phyloP scores from a whole-genome alignment of 169 alveolate species.

The Cryptosporidium bovis region DNA sequence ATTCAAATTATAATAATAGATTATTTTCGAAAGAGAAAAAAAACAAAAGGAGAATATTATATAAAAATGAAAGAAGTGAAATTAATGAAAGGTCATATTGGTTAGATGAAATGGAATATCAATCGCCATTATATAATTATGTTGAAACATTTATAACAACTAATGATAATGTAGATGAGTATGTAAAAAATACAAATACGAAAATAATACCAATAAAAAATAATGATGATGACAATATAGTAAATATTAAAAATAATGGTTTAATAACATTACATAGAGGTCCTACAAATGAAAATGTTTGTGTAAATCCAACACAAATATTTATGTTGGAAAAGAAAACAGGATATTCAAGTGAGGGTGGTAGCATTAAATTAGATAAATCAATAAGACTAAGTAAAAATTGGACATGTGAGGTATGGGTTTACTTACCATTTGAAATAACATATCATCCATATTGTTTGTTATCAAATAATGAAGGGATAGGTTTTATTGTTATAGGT shows the following conservation, averaged over 20 bases:
- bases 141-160: conserved; percentile 51
- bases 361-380: conserved; percentile 38
- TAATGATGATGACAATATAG: not conserved
- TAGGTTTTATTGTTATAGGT: conserved; percentile 71
- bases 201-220: not conserved
- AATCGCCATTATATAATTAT: conserved; percentile 69
- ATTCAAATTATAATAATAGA: not conserved
- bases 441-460: conserved; percentile 75
- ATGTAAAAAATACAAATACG: not conserved
- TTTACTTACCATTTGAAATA: conserved; percentile 62
- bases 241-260: conserved; percentile 46
- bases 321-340: conserved; percentile 63
- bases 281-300: conserved; percentile 69
- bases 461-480: conserved; percentile 40
- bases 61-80: not conserved
- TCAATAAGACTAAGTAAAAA: conserved; percentile 61
- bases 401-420: conserved; percentile 73
- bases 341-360: conserved; percentile 70
- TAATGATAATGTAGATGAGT: not conserved
- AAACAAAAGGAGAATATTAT: conserved; percentile 8
- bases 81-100: conserved; percentile 29
- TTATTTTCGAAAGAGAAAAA: conserved; percentile 2
- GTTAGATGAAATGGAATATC: conserved; percentile 75
- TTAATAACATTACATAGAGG: conserved; percentile 67
- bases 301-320: conserved; percentile 72